A percentile compares a stretch with the other conserved stretches of the same genome.
These are phyloP conservation scores for Firmiana major DNA, from an alignment of 345 rosid species.

Conservation along the genomic window DNA sequence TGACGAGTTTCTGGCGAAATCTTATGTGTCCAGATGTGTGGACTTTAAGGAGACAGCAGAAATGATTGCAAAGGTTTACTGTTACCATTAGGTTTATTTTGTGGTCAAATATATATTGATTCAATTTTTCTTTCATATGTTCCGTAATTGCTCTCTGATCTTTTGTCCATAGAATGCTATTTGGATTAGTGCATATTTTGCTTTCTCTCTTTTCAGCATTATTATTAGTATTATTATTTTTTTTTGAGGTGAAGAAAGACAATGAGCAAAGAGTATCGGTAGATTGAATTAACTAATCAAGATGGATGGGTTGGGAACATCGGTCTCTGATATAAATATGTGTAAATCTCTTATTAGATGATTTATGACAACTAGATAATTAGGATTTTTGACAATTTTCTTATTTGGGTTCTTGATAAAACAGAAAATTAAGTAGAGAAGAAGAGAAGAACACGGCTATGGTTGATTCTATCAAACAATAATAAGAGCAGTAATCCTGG, in stretches of 20 bases:
- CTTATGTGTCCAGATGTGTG: conserved; percentile 79
- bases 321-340: not conserved
- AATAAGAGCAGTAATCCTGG: not conserved
- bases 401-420: not conserved
- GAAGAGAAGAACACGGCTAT: not conserved
- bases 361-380: not conserved
- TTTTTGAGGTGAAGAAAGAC: not conserved
- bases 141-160: not conserved
- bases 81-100: not conserved
- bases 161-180: not conserved
- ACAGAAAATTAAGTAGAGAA: not conserved
- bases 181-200: not conserved
- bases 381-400: not conserved
- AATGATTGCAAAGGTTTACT: conserved; percentile 74
- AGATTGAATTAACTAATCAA: not conserved
- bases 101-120: not conserved
- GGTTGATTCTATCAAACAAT: not conserved
- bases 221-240: not conserved
- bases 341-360: not conserved
- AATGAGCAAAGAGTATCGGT: not conserved
- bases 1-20: conserved; percentile 90
- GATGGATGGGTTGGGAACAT: not conserved
- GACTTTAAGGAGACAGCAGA: conserved; percentile 94
- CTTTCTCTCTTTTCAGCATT: not conserved
- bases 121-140: not conserved